Conservation (phyloP, 106 monocot species). For the Dendrobium chrysotoxum region DNA sequence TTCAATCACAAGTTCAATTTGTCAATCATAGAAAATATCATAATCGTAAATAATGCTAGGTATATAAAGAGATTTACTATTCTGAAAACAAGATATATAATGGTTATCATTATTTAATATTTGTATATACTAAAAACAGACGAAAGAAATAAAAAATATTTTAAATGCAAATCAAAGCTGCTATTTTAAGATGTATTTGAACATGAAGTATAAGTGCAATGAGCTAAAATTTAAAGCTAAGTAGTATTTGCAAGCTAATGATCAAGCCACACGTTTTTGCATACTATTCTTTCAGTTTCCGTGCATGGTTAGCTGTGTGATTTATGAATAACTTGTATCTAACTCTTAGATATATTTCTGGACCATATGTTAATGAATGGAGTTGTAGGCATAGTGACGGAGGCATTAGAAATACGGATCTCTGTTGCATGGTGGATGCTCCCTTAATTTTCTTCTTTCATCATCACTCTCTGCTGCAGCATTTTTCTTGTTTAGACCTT, state of each 20-base stretch:
- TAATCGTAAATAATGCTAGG: not conserved
- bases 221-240: not conserved
- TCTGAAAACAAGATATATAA: not conserved
- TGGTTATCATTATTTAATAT: not conserved
- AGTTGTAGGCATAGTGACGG: not conserved
- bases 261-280: not conserved
- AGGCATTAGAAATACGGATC: not conserved
- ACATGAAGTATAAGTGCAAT: not conserved
- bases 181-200: not conserved
- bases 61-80: not conserved
- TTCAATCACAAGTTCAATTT: too few relatives aligned
- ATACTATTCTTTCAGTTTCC: not conserved
- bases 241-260: not conserved
- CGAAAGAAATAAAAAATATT: not conserved
- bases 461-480: not conserved
- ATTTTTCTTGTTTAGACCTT: not conserved
- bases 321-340: not conserved
- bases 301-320: not conserved
- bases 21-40: too few relatives aligned
- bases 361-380: not conserved
- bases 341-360: not conserved
- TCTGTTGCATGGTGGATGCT: not conserved
- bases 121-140: not conserved
- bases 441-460: not conserved
- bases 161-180: not conserved